These are phyloP conservation scores for Syncephalastrum sp. DNA, from an alignment of 371 early-diverging fungal species.

Conservation along the genomic window DNA sequence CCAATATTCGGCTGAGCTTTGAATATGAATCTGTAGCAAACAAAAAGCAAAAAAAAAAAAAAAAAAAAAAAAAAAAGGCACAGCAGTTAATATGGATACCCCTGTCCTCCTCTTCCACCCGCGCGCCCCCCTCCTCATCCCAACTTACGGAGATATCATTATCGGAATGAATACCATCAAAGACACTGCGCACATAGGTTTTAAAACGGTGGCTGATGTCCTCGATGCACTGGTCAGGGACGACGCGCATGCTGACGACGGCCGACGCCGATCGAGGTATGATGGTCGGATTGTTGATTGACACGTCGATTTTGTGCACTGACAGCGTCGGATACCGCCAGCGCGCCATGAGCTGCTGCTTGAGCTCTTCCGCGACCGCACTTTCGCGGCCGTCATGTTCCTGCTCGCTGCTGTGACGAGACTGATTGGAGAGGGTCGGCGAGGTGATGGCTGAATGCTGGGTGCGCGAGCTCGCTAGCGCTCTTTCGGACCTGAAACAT, in stretches of 20 bases:
- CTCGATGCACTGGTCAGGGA: conserved; percentile 74
- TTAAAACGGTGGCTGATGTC: conserved; percentile 62
- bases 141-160: conserved; percentile 49
- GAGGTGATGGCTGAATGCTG: conserved; percentile 38
- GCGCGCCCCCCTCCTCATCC: no score
- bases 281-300: conserved; percentile 70
- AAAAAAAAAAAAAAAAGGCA: not conserved
- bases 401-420: conserved; percentile 12
- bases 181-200: conserved; percentile 51
- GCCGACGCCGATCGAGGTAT: conserved; percentile 74
- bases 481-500: conserved; percentile 16
- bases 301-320: conserved; percentile 77
- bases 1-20: conserved; percentile 79
- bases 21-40: conserved; percentile 48
- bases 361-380: conserved; percentile 42
- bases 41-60: no score
- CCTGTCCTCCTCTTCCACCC: not conserved
- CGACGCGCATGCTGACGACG: conserved; percentile 77
- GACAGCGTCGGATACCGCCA: conserved; percentile 83
- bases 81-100: not conserved
- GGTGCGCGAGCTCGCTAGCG: conserved; percentile 20
- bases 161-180: conserved; percentile 52
- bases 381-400: conserved; percentile 29
- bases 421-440: conserved; percentile 16
- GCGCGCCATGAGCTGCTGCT: conserved; percentile 65